phyloP scores from a whole-genome alignment of 352 stramenopile genomes.

The Pythium pyrilobum region DNA sequence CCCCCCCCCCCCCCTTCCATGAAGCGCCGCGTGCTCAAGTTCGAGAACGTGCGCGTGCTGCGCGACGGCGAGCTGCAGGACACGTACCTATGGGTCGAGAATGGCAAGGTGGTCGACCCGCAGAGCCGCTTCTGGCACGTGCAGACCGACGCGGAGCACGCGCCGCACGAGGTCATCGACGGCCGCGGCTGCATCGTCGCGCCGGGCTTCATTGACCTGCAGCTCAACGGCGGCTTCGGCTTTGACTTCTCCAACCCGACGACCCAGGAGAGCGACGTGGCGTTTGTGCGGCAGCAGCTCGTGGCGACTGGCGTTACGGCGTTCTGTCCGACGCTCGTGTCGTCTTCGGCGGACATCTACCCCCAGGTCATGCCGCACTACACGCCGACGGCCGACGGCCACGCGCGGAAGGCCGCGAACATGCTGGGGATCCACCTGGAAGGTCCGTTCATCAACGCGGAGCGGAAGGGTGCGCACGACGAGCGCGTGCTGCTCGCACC shows the following conservation, averaged over 20 bases:
- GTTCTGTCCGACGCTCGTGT: conserved; percentile 89
- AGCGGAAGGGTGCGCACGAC: conserved; percentile 81
- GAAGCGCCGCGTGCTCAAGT: conserved; percentile 29
- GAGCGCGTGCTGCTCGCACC: conserved; percentile 42
- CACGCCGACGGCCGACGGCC: conserved; percentile 27
- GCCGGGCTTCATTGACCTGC: conserved; percentile 87
- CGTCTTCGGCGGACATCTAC: conserved; percentile 62
- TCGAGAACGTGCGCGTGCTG: conserved; percentile 59
- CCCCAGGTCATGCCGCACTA: conserved; percentile 44
- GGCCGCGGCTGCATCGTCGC: conserved; percentile 63
- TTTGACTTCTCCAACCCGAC: conserved; percentile 75
- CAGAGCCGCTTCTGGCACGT: conserved; percentile 46
- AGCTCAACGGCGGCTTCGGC: conserved; percentile 88
- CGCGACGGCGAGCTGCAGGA: conserved; percentile 33
- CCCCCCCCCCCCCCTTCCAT: no score
- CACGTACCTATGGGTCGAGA: conserved; percentile 40
- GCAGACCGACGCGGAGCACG: conserved; percentile 27
- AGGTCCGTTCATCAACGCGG: conserved; percentile 84
- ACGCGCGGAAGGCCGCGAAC: conserved; percentile 33
- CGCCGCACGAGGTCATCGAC: conserved; percentile 51
- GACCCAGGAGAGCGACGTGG: conserved; percentile 37
- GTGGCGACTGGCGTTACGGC: conserved; percentile 69
- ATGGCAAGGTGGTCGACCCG: conserved; percentile 50
- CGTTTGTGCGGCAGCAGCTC: conserved; percentile 43
- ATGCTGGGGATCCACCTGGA: conserved; percentile 88